Base-by-base conservation (phyloP, 306 rosid species). In the Inga oerstediana region DNA sequence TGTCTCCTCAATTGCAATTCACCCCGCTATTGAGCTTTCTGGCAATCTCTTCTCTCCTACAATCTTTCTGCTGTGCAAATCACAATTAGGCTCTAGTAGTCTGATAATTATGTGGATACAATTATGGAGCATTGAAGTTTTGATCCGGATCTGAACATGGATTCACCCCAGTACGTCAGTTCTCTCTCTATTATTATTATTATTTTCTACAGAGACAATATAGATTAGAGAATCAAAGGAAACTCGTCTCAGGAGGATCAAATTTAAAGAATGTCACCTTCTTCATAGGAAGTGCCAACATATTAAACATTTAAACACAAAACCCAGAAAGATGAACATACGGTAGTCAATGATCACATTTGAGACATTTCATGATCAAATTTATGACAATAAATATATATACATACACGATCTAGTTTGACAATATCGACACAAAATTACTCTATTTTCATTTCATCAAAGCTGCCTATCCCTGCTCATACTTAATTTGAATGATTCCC, bases 321-420 rank as follows among this genome's bases (percentile, higher is more conserved):
- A 22, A 22, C 19, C 54, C 54, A 43, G 49, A 70, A 71, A 22
- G 54, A 71, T 10, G 45, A 43, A 15, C 32, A 22, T 6, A 46
- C 11, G 7, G 7, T 27, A 27, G 30, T 27, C 30, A 27, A 27
- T 27, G 30, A 27, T 10, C 65, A 70, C 32, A 59, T 59, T 46
- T 80, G 59, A 74, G 82, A 84, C 72, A 59, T 75, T 80, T 77
- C 72, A 80, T 44, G 67, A 74, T 35, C 84, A 62, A 74, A 80
- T 84, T 86, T 81, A 89, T 84, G 43, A 75, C 72, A 75, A 62
- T 14, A 72, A 22, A 72, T 20, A 41, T 43, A 69, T 8, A 20
- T 51, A 82, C 67, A 84, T 72, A 75, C 68, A 79, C 52, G 48
- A 75, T 86, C 84, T 77, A 80, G 37, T 65, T 39, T 79, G 27